A percentile compares a stretch with the other conserved stretches of the same genome.
Conservation (phyloP, 2,329 filamentous ascomycete genomes). For the Dothideomycetes sp. region DNA sequence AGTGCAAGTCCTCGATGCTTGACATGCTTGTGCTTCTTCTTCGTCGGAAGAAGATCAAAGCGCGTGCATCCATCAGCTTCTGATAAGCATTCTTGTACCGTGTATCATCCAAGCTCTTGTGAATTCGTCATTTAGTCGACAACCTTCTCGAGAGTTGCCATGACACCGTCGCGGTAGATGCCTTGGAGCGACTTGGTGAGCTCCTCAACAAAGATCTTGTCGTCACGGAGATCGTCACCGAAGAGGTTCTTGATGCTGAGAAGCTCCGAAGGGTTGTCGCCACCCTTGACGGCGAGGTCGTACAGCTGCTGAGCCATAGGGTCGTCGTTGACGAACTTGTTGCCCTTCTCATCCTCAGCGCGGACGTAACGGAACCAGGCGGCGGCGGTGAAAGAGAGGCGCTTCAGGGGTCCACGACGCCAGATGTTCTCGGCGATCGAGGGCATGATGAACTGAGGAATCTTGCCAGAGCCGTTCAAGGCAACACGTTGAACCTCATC, state of each 20-base stretch:
- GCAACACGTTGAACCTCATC: slow-evolving; percentile 45
- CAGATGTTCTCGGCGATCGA: slow-evolving; percentile 41
- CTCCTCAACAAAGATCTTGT: slow-evolving; percentile 41
- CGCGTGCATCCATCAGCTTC: no score
- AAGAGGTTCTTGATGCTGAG: slow-evolving; percentile 41
- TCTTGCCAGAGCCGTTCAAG: slow-evolving; percentile 46
- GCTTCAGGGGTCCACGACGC: slow-evolving; percentile 34
- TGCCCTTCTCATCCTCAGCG: slow-evolving; percentile 42
- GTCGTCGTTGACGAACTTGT: slow-evolving; percentile 36
- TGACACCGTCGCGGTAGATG: slow-evolving; percentile 39
- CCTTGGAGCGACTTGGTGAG: slow-evolving; percentile 40
- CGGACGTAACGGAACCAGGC: slow-evolving; percentile 45
- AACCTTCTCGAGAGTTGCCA: slow-evolving; percentile 44
- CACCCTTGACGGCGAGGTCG: slow-evolving; percentile 37
- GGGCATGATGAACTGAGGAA: slow-evolving; percentile 45
- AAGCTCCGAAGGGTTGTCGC: slow-evolving; percentile 33
- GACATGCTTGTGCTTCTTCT: no score
- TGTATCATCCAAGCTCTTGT: no score
- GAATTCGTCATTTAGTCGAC: slow-evolving; percentile 4
- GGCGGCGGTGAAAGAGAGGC: slow-evolving; percentile 41
- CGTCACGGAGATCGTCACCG: slow-evolving; percentile 42
- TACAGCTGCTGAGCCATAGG: slow-evolving; percentile 42
- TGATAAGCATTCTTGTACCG: no score
- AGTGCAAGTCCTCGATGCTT: no score
- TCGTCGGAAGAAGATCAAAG: no score